Evolutionary conservation across 2,329 filamentous ascomycete genomes (phyloP), one percentile per base, ranked within the genome.

Genomic region (Neonectria faginata): DNA sequence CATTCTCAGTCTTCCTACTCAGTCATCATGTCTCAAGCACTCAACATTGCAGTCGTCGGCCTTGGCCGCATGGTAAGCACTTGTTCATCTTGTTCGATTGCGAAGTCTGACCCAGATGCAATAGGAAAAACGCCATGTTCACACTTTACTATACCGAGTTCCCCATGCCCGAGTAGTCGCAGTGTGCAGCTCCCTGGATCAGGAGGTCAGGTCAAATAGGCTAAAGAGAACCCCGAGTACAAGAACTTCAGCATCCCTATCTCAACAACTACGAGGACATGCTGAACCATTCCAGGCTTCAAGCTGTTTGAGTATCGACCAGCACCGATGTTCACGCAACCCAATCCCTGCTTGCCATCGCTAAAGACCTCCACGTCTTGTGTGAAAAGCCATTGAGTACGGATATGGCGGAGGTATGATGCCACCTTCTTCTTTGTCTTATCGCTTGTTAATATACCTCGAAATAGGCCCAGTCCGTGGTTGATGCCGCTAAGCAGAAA

Each of bases 391-490:
- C 69, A 2, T 39, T 71, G 33, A 70, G 68, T 7, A 70, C 68
- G 6, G 42, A 67, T 0, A 68, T 88, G 20, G 86, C 87, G 60
- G 79, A 88, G 53, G 87, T 89, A 79, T 66, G 82, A 11, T 8
- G 6, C 18, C 16, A 18, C 14, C 33, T n/a, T 18, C 1, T 27
- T 0, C 2, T 2, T n/a, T 1, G 2, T 1, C 3, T 2, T 5
- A 10, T 11, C 22, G 0, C 5, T 14, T 25, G 6, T 10, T 20
- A n/a, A 20, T 0, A 4, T 2, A 7, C 62, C 0, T 47, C 16
- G 2, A 31, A 10, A 50, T 66, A 89, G 86, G 87, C 85, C 52
- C 84, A 88, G 78, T 78, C 82, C 25, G 88, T 91, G 18, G 80
- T 90, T 63, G 82, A 85, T 31, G 86, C 85, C 2, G 86, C 87